These are phyloP conservation scores for Torulaspora indica DNA, from an alignment of 805 yeast genomes.

Conservation along the genomic window DNA sequence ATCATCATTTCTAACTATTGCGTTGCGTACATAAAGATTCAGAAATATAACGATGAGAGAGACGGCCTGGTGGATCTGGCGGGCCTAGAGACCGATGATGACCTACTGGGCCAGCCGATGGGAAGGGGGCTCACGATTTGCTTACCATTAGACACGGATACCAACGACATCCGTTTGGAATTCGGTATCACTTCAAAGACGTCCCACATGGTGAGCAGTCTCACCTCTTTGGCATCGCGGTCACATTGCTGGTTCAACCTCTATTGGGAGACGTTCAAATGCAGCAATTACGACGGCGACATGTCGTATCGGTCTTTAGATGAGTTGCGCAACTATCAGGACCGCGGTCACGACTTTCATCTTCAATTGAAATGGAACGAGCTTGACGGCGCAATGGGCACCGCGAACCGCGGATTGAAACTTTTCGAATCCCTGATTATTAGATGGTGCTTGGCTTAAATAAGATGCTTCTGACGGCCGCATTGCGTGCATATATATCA, in stretches of 20 bases:
- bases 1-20: constrained; percentile 10
- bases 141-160: constrained; percentile 9
- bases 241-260: constrained; percentile 44
- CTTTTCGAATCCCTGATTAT: constrained; percentile 49
- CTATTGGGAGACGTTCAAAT: constrained; percentile 39
- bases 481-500: constrained; percentile 1
- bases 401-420: constrained; percentile 47
- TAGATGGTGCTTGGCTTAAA: constrained; percentile 20
- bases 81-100: constrained; percentile 14
- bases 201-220: constrained; percentile 15
- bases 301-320: constrained; percentile 12
- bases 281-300: constrained; percentile 9
- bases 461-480: neutral
- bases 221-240: constrained; percentile 20
- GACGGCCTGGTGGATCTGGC: constrained; percentile 16
- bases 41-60: constrained; percentile 18
- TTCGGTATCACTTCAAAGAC: constrained; percentile 20
- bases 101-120: constrained; percentile 7
- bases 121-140: constrained; percentile 9
- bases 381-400: constrained; percentile 67
- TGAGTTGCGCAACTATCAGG: constrained; percentile 19
- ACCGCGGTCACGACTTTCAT: constrained; percentile 13
- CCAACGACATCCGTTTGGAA: constrained; percentile 27
- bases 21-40: constrained; percentile 20
- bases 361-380: constrained; percentile 41